These are phyloP conservation scores for Lippia alba DNA, from an alignment of 305 asterid genomes.

Conservation along the genomic window DNA sequence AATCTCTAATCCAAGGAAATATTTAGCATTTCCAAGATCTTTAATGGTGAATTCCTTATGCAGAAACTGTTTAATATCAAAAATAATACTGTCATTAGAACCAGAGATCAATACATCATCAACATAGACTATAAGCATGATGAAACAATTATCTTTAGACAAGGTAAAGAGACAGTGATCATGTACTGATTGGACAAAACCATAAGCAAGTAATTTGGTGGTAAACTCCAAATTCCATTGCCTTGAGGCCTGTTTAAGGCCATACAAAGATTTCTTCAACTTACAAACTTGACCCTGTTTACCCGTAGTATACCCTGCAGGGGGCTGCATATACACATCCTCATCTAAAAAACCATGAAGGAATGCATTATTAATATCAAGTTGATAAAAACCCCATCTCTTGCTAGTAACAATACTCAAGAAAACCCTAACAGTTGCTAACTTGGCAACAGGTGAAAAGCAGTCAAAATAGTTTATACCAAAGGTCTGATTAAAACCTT, in stretches of 20 bases:
- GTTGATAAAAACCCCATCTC: too few relatives aligned
- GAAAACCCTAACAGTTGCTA: too few relatives aligned
- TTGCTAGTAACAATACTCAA: too few relatives aligned
- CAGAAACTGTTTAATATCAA: neutral
- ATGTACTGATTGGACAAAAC: neutral
- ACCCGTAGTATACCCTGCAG: neutral
- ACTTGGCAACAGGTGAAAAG: too few relatives aligned
- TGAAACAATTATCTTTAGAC: too few relatives aligned
- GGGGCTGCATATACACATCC: too few relatives aligned
- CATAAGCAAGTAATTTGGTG: neutral
- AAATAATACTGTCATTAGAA: neutral
- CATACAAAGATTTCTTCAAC: neutral
- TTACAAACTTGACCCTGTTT: neutral
- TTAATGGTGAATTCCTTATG: neutral
- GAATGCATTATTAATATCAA: neutral
- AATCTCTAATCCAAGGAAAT: neutral
- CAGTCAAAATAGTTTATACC: too few relatives aligned
- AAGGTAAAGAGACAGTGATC: neutral
- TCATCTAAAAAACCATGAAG: too few relatives aligned
- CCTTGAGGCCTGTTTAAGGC: neutral
- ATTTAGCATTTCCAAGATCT: neutral
- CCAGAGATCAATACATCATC: neutral
- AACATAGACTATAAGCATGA: neutral
- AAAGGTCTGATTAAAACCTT: too few relatives aligned
- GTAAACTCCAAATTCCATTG: neutral